Evolutionary conservation across 306 rosid genomes (phyloP), one percentile per base, ranked within the genome.

Genomic region (Vigna trinervia): DNA sequence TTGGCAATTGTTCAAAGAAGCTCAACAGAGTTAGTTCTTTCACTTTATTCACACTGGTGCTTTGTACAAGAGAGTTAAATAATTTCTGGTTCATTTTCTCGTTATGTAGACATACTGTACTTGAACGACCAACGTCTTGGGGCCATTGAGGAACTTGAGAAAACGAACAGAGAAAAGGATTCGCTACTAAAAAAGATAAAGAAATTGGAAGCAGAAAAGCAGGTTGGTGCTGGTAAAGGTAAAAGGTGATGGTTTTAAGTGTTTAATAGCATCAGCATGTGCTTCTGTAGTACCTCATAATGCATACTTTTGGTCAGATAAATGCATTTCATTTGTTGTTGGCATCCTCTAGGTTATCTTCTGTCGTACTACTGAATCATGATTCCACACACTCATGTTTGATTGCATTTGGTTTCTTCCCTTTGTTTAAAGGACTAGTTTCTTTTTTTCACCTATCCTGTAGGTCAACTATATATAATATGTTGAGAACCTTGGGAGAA

Each of bases 1-100:
- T 83, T 89, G 94, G 97, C 22, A 76, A 64, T 87, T 86, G 73
- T 94, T 94, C 86, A 85, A 75, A 73, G 96, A 90, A 87, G 97
- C 98, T 81, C 97, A 91, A 84, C 93, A 80, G 78, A 94, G 98
- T 93, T 82, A 80, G 86, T 88, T 30, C 67, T 73, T 39, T 75
- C 77, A 17, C 64, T 64, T 52, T 19, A 43, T 19, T 51, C 63
- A 64, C 43, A 54, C 26, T 46, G 78, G 23, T 54, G 54, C 53
- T 43, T 63, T 19, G 22, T 48, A 39, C 4, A 53, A 10, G 56
- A 78, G 69, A 78, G 43, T 71, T 74, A 59, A 43, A 54, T 68
- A 14, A 78, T 39, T 78, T 69, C 63, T 58, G 30, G 57, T 60
- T 60, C 39, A 8, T 69, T 64, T 60, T 75, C 66, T 80, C 52